Percentiles rank a stretch among this genome's conserved stretches.
These are phyloP conservation scores for Penicillium diatomitis DNA, from an alignment of 495 filamentous ascomycete species.

Conservation along the genomic window DNA sequence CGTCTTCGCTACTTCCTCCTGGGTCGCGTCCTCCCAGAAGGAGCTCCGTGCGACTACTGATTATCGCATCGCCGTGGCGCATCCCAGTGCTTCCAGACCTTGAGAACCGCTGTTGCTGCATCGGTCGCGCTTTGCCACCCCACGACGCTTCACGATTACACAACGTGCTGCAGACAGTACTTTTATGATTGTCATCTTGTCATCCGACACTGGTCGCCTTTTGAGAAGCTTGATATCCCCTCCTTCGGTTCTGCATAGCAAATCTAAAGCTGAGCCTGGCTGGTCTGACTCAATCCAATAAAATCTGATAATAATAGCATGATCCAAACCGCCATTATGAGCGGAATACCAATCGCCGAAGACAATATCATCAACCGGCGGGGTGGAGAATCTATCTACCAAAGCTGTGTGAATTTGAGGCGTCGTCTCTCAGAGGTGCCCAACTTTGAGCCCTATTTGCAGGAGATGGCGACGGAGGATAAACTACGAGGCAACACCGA, in stretches of 20 bases:
- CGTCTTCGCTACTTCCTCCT: no score
- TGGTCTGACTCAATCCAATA: constrained; percentile 18
- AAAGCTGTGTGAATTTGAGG: constrained; percentile 81
- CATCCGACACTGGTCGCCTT: constrained; percentile 22
- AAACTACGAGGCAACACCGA: constrained; percentile 52
- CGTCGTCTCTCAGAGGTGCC: constrained; percentile 74
- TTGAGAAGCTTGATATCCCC: constrained; percentile 9
- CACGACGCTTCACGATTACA: no score
- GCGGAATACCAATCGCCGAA: constrained; percentile 57
- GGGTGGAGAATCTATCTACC: constrained; percentile 89
- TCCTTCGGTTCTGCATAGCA: constrained; percentile 26
- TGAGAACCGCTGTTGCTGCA: no score
- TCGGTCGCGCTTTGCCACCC: no score
- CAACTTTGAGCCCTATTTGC: constrained; percentile 63
- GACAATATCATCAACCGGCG: constrained; percentile 92
- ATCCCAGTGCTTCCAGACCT: no score
- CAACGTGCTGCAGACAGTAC: constrained; percentile 1
- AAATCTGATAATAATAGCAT: constrained; percentile 7
- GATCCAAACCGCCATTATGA: constrained; percentile 29
- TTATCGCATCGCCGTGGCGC: no score
- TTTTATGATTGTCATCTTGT: constrained; percentile 27
- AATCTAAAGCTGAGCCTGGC: constrained; percentile 27
- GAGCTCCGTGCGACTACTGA: no score
- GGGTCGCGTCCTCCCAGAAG: no score
- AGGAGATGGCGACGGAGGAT: constrained; percentile 56